These are phyloP conservation scores for Dovyalis caffra DNA, from an alignment of 345 rosid genomes.

Conservation along the genomic window DNA sequence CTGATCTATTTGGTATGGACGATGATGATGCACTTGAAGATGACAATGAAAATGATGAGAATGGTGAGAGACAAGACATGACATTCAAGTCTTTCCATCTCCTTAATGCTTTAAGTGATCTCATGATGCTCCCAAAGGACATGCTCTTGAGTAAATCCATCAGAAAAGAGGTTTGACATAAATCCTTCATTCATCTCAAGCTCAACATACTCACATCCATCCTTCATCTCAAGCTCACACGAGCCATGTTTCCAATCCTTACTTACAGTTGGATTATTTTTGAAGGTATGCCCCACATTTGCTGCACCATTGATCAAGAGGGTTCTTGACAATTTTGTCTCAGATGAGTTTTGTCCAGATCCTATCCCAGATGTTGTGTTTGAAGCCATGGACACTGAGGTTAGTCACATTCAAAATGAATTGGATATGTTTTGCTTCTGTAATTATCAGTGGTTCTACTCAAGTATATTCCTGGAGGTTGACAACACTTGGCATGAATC, in stretches of 20 bases:
- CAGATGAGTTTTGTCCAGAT: constrained; percentile 93
- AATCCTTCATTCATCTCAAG: neutral
- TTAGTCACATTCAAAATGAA: constrained; percentile 29
- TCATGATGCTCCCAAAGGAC: constrained; percentile 99
- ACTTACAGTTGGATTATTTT: constrained; percentile 11
- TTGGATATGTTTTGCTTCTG: neutral
- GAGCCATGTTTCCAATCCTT: constrained; percentile 4
- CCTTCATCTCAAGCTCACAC: neutral
- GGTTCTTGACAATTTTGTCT: constrained; percentile 63
- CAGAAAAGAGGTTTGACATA: constrained; percentile 68
- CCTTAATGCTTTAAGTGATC: constrained; percentile 87
- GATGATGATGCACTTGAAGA: constrained; percentile 48
- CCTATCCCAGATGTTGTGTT: constrained; percentile 75
- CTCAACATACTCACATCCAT: neutral
- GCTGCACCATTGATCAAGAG: constrained; percentile 73
- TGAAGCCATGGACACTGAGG: constrained; percentile 77
- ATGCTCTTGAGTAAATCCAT: constrained; percentile 67
- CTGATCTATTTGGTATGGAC: constrained; percentile 77
- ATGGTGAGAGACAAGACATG: constrained; percentile 37
- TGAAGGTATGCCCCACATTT: constrained; percentile 86
- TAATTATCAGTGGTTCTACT: neutral
- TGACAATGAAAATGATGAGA: constrained; percentile 36
- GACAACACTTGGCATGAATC: neutral
- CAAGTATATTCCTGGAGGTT: neutral
- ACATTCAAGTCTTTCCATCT: constrained; percentile 77